phyloP scores from a whole-genome alignment of 2,329 filamentous ascomycete species.

The Monosporascus sp. region DNA sequence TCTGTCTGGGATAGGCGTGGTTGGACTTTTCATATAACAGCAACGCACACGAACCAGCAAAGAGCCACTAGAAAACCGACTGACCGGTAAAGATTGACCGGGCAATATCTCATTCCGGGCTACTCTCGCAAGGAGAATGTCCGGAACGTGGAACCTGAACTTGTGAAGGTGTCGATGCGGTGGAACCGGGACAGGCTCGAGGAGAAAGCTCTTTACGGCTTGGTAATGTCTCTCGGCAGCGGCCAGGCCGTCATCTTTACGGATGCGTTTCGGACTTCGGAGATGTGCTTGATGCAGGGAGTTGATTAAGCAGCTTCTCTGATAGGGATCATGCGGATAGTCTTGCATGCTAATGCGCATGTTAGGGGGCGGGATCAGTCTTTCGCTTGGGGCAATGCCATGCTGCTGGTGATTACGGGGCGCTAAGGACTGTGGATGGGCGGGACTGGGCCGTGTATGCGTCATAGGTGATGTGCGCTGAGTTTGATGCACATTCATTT shows the following conservation, averaged over 20 bases:
- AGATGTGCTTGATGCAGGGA: conserved; percentile 42
- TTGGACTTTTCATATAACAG: conserved; percentile 31
- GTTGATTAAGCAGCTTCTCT: conserved; percentile 35
- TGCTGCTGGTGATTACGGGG: neutral
- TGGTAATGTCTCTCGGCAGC: conserved; percentile 47
- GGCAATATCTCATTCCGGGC: conserved; percentile 21
- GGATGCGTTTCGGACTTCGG: conserved; percentile 43
- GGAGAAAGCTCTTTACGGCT: conserved; percentile 46
- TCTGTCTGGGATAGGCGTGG: conserved; percentile 32
- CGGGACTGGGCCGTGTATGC: conserved; percentile 1
- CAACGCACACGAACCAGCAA: conserved; percentile 66
- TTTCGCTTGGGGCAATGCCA: neutral
- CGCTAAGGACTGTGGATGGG: neutral
- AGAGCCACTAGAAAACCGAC: conserved; percentile 44
- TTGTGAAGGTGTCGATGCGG: conserved; percentile 34
- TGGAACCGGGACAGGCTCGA: conserved; percentile 37
- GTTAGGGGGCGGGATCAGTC: conserved; percentile 18
- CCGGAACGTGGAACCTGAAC: conserved; percentile 42
- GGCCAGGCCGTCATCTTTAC: conserved; percentile 5
- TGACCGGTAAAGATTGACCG: conserved; percentile 29
- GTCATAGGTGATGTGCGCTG: neutral
- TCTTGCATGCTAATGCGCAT: conserved; percentile 25
- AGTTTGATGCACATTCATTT: neutral
- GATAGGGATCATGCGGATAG: conserved; percentile 36
- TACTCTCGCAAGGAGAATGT: conserved; percentile 30